phyloP scores from a whole-genome alignment of 2,329 filamentous ascomycete genomes.

The Zasmidium cellare region DNA sequence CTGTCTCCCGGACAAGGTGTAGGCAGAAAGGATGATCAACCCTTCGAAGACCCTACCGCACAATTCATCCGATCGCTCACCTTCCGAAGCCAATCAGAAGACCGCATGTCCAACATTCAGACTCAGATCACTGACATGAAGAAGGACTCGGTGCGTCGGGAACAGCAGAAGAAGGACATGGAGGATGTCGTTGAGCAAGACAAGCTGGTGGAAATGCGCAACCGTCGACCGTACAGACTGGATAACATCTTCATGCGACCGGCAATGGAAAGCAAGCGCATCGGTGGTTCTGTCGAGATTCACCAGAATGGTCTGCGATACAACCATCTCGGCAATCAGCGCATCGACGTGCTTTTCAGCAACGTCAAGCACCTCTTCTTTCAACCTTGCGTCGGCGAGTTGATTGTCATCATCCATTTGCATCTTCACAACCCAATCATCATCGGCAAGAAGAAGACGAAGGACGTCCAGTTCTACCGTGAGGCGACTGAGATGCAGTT shows the following conservation, averaged over 20 bases:
- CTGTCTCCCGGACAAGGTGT: constrained; percentile 96
- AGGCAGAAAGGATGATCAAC: constrained; percentile 93
- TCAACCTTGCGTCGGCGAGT: constrained; percentile 91
- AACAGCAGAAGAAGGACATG: constrained; percentile 99
- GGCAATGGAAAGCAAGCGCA: constrained; percentile 92
- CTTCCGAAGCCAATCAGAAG: constrained; percentile 85
- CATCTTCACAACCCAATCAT: constrained; percentile 98
- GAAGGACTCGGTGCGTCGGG: constrained; percentile 84
- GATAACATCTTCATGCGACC: constrained; percentile 96
- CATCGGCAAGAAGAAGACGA: constrained; percentile 98
- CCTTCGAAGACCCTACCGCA: constrained; percentile 92
- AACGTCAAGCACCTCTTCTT: constrained; percentile 99
- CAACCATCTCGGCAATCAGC: constrained; percentile 74
- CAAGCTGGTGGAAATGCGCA: constrained; percentile 91
- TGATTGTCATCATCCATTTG: constrained; percentile 97
- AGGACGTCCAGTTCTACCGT: constrained; percentile 96
- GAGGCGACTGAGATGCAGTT: constrained; percentile 99
- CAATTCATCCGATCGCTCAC: constrained; percentile 96
- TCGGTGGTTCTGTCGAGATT: constrained; percentile 93
- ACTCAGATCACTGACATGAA: constrained; percentile 95
- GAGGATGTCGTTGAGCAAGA: constrained; percentile 99
- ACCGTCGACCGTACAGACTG: constrained; percentile 84
- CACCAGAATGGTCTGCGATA: constrained; percentile 99
- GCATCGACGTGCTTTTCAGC: constrained; percentile 92
- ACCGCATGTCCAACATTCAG: constrained; percentile 86